A percentile compares a stretch with the other conserved stretches of the same genome.
phyloP scores from a whole-genome alignment of 2,329 filamentous ascomycete genomes.

The Calonectria leucothoes region DNA sequence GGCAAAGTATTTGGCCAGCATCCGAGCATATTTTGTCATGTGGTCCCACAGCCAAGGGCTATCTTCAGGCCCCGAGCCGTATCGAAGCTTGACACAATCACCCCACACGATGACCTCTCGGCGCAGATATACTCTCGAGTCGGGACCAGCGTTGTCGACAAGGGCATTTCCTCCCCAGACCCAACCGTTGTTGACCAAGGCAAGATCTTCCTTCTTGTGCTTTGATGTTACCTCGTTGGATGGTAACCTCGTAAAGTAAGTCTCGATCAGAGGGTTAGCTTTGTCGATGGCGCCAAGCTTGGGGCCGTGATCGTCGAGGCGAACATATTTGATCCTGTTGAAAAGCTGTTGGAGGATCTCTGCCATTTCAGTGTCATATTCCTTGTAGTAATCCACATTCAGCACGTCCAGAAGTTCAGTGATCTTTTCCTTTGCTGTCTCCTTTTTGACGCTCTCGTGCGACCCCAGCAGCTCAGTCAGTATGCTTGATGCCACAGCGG shows the following conservation, averaged over 20 bases:
- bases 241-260: constrained; percentile 93
- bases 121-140: constrained; percentile 92
- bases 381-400: constrained; percentile 89
- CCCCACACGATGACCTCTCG: constrained; percentile 98
- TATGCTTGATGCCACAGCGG: constrained; percentile 73
- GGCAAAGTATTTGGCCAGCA: constrained; percentile 94
- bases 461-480: constrained; percentile 63
- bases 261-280: constrained; percentile 86
- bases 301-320: constrained; percentile 91
- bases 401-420: constrained; percentile 79
- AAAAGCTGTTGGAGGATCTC: constrained; percentile 92
- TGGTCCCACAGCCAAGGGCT: constrained; percentile 95
- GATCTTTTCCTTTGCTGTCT: constrained; percentile 65
- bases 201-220: constrained; percentile 80
- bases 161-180: constrained; percentile 98
- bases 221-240: constrained; percentile 81
- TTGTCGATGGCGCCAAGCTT: constrained; percentile 83
- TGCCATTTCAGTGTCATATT: constrained; percentile 86
- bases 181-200: constrained; percentile 96
- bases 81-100: constrained; percentile 96
- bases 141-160: constrained; percentile 90
- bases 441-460: constrained; percentile 68
- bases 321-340: constrained; percentile 94
- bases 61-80: constrained; percentile 82
- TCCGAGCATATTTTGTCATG: constrained; percentile 91